Percentiles rank a stretch among this genome's conserved stretches.
Conservation (phyloP, 2,329 filamentous ascomycete species). For the Akanthomyces dipterigenus region DNA sequence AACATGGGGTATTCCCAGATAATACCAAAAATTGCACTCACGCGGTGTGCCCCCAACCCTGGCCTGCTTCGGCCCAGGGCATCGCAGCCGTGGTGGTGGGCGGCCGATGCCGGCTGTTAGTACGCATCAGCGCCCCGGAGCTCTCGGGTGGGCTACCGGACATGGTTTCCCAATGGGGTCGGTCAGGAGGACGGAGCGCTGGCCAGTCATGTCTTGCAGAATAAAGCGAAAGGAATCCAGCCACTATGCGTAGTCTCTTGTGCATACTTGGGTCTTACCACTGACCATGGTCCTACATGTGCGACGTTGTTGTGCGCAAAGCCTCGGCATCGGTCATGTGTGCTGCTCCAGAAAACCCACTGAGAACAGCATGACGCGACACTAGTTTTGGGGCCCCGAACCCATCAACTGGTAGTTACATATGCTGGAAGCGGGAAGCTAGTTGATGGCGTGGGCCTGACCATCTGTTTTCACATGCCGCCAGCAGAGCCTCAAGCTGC, state of each 20-base stretch:
- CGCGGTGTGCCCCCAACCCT: too few relatives aligned
- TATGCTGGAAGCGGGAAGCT: too few relatives aligned
- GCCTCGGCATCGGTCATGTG: background rate
- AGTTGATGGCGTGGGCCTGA: background rate
- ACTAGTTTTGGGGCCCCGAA: background rate
- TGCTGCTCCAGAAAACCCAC: background rate
- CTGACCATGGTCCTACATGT: background rate
- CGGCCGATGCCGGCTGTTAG: slow-evolving; percentile 1
- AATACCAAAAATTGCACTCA: background rate
- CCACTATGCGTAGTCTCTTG: background rate
- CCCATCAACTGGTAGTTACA: too few relatives aligned
- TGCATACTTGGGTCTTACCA: background rate
- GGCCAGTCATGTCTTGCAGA: too few relatives aligned
- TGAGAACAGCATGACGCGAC: background rate
- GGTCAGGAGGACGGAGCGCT: too few relatives aligned
- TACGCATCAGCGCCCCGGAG: background rate
- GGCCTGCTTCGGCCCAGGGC: background rate
- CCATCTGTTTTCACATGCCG: background rate
- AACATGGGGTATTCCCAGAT: background rate
- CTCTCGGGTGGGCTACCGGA: background rate
- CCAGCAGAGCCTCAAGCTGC: background rate
- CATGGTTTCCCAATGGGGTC: slow-evolving; percentile 1
- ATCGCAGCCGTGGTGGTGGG: background rate
- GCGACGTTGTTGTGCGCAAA: background rate
- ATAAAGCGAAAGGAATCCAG: background rate